A percentile compares a stretch with the other conserved stretches of the same genome.
These are phyloP conservation scores for Cyclotella baltica DNA, from an alignment of 108 stramenopile species.

Conservation along the genomic window DNA sequence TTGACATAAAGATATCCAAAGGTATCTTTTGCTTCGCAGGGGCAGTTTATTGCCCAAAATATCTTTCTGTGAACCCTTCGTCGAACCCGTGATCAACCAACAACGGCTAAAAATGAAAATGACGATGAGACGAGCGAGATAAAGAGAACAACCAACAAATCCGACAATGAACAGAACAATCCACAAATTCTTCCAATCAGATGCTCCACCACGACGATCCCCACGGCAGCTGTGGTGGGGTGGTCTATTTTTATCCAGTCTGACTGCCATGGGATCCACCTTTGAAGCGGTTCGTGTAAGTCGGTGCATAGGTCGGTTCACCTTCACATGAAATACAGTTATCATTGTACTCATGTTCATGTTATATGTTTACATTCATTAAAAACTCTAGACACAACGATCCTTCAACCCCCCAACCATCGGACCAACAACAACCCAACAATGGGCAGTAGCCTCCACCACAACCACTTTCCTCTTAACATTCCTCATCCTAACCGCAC, in stretches of 20 bases:
- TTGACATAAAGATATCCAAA: too few species aligned
- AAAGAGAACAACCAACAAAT: too few species aligned
- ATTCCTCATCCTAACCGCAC: slow-evolving; percentile 24
- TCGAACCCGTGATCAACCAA: not conserved
- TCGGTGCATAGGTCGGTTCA: not conserved
- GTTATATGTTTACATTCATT: not conserved
- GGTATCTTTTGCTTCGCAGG: too few species aligned
- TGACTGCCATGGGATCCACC: slow-evolving; percentile 50
- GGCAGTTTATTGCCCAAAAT: too few species aligned
- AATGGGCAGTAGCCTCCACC: slow-evolving; percentile 39
- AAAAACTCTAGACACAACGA: slow-evolving; percentile 13
- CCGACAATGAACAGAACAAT: not conserved
- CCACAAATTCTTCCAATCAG: not conserved
- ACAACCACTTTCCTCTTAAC: slow-evolving; percentile 39
- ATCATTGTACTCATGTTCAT: not conserved
- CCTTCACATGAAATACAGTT: not conserved
- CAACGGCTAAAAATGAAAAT: not conserved
- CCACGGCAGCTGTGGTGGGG: slow-evolving; percentile 36
- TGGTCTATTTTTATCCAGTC: slow-evolving; percentile 30
- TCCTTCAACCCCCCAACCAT: slow-evolving; percentile 20
- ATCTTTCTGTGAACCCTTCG: too few species aligned
- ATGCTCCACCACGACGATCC: slow-evolving; percentile 13
- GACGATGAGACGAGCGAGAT: not conserved
- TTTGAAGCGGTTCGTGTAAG: slow-evolving; percentile 47
- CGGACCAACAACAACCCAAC: slow-evolving; percentile 14